Evolutionary conservation across 306 rosid genomes (phyloP), one percentile per base, ranked within the genome.

Genomic region (Gastrolobium villosum): DNA sequence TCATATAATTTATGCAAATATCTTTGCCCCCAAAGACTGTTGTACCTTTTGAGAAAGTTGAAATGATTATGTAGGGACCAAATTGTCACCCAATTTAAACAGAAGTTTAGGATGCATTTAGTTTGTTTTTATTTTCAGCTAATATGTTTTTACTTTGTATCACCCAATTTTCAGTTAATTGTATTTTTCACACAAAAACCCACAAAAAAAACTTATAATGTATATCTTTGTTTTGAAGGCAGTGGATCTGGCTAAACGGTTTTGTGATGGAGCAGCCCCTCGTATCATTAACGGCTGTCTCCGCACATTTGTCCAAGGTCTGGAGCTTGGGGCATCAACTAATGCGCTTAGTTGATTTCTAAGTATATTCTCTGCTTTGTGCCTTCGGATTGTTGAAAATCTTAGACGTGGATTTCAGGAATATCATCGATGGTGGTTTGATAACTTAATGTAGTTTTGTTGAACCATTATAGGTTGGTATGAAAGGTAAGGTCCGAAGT

Each of bases 181-280:
- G 71, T 11, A 43, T 66, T 13, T 62, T 36, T 36, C 68, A 62
- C 72, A 44, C 28, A 15, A 43, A 20, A 53, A 28, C 40, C 4
- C 14, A 15, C 5, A 50, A 53, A 7, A 11, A 3, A 11, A 35
- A 36, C 36, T 35, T 10, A 70, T 7, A 30, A 31, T 44, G 15
- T 32, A 20, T 48, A 15, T 81, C 82, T 53, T 43, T 83, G 52
- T 81, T 85, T 79, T 82, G 87, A 77, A 92, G 98, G 98, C 97
- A 3, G 92, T 92, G 67, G 98, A 94, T 92, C 93, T 94, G 4
- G 93, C 97, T 31, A 94, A 94, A 77, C 94, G 98, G 62, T 94
- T 90, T 80, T 94, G 97, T 69, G 98, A 94, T 41, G 98, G 98
- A 82, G 91, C 93, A 15, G 92, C 98, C 43, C 97, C 98, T 5